phyloP scores from a whole-genome alignment of 1,139 yeast species.

The Scheffersomyces parashehatae region DNA sequence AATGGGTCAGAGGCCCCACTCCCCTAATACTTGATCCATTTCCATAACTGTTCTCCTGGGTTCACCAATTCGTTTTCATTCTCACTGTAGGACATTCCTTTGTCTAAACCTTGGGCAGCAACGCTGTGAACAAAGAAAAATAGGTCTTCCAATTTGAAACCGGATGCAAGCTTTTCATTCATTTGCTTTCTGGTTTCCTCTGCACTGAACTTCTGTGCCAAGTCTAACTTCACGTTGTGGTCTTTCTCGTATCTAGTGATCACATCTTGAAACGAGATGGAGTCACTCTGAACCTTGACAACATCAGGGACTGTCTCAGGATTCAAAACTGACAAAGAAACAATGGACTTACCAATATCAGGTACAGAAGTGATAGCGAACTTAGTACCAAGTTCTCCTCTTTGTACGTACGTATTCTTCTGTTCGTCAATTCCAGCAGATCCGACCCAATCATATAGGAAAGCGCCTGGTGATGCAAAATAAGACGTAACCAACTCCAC shows the following conservation, averaged over 20 bases:
- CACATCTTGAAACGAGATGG: conserved; percentile 37
- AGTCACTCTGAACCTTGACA: conserved; percentile 45
- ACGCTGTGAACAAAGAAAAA: conserved; percentile 32
- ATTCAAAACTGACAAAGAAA: conserved; percentile 36
- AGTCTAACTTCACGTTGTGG: conserved; percentile 36
- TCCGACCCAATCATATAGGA: conserved; percentile 33
- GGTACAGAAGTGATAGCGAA: conserved; percentile 34
- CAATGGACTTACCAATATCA: conserved; percentile 49
- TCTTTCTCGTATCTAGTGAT: conserved; percentile 41
- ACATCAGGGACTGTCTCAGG: conserved; percentile 44
- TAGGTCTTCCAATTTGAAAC: conserved; percentile 27
- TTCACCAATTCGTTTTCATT: conserved; percentile 54
- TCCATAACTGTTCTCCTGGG: conserved; percentile 54
- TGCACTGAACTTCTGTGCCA: conserved; percentile 21
- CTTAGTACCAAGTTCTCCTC: conserved; percentile 41
- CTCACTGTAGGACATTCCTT: conserved; percentile 30
- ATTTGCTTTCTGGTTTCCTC: conserved; percentile 34
- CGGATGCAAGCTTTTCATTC: conserved; percentile 25
- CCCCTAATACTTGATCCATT: conserved; percentile 41
- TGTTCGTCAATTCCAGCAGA: conserved; percentile 40
- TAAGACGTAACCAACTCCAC: conserved; percentile 47
- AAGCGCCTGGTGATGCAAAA: conserved; percentile 45
- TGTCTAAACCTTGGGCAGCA: conserved; percentile 36
- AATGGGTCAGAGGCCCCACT: too few relatives aligned
- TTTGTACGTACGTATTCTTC: conserved; percentile 34